These are phyloP conservation scores for Balakata baccata DNA, from an alignment of 345 rosid species.

Conservation along the genomic window DNA sequence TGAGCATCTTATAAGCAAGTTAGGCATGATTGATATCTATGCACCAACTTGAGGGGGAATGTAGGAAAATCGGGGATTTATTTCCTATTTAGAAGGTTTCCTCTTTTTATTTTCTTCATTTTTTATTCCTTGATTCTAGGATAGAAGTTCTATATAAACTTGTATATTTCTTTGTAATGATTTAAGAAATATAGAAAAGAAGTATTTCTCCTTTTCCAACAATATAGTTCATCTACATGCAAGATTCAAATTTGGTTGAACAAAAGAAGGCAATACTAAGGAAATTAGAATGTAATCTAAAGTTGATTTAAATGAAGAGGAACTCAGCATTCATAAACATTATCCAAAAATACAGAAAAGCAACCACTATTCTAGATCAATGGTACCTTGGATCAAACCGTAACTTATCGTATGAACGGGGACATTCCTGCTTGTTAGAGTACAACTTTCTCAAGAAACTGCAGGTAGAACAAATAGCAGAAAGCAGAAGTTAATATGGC, in stretches of 20 bases:
- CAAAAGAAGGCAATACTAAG: not conserved
- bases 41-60: too few species aligned
- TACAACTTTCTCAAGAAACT: conserved; percentile 89
- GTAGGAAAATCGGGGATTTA: too few species aligned
- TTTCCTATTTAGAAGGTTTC: too few species aligned
- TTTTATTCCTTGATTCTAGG: too few species aligned
- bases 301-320: not conserved
- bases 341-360: not conserved
- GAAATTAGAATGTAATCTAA: not conserved
- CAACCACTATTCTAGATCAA: not conserved
- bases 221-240: not conserved
- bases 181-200: too few species aligned
- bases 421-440: conserved; percentile 65
- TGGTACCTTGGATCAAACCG: conserved; percentile 85
- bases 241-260: not conserved
- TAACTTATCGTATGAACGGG: conserved; percentile 89
- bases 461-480: conserved; percentile 29
- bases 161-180: too few species aligned
- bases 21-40: too few species aligned
- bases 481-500: conserved; percentile 12
- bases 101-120: too few species aligned
- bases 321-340: not conserved
- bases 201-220: too few species aligned
- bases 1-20: too few species aligned
- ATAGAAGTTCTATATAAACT: too few species aligned